Conservation (phyloP, 2,329 filamentous ascomycete species). For the Keithomyces neogunnii region DNA sequence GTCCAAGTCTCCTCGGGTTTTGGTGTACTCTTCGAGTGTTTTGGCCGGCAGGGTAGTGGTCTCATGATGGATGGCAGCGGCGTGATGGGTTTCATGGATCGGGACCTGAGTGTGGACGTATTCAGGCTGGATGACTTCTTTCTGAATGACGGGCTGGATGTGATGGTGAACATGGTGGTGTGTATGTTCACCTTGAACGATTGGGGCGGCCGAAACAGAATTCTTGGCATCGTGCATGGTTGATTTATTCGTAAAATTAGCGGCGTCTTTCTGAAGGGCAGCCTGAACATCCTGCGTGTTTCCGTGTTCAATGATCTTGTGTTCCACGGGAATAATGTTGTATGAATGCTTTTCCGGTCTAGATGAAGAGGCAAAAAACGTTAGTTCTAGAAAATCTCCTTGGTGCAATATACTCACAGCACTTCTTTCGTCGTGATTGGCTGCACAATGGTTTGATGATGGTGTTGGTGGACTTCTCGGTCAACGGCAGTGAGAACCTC, state of each 20-base stretch:
- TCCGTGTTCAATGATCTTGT: slow-evolving; percentile 54
- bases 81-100: slow-evolving; percentile 64
- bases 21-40: slow-evolving; percentile 54
- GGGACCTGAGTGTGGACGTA: slow-evolving; percentile 65
- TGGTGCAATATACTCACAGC: slow-evolving; percentile 29
- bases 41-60: slow-evolving; percentile 56
- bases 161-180: slow-evolving; percentile 53
- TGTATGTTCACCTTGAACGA: slow-evolving; percentile 20
- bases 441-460: slow-evolving; percentile 63
- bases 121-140: slow-evolving; percentile 58
- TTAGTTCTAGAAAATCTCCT: neutral
- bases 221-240: slow-evolving; percentile 21
- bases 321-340: slow-evolving; percentile 49
- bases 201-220: slow-evolving; percentile 15
- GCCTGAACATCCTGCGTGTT: slow-evolving; percentile 38
- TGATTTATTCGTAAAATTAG: slow-evolving; percentile 19
- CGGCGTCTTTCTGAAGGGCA: slow-evolving; percentile 42
- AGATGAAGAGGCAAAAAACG: neutral
- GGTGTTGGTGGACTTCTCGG: slow-evolving; percentile 62
- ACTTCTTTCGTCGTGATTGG: slow-evolving; percentile 37
- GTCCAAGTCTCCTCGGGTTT: slow-evolving; percentile 35
- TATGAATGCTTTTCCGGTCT: slow-evolving; percentile 55
- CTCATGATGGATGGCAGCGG: slow-evolving; percentile 56
- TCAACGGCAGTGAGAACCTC: slow-evolving; percentile 55
- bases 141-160: slow-evolving; percentile 63